Evolutionary conservation across 768 basidiomycete species (phyloP), one percentile per base, ranked within the genome.

Genomic region (Xerocomellus intermedius): DNA sequence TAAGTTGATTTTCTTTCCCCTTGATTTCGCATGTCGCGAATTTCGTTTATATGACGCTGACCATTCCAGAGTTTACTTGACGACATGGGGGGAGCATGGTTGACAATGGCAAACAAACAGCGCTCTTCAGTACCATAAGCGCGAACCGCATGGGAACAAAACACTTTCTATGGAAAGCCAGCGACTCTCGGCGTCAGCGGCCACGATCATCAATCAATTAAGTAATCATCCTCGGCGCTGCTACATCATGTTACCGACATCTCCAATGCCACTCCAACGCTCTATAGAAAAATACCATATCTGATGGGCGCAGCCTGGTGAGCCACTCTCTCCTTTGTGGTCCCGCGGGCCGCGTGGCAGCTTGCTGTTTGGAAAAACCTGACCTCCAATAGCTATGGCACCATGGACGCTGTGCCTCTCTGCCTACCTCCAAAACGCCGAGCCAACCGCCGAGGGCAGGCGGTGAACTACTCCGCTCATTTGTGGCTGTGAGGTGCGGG

Each of bases 401-500:
- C 51, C 10, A 33, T 17, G 22, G 17, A 37, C 12, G 46, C 63
- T 52, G 51, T 55, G 52, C 16, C 16, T 53, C 21, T 14, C 22
- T 22, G 13, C 46, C 22, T 32, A 10, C 17, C 22, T 47, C 19
- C n/a, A n/a, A 19, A 17, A 22, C 32, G 32, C 41, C 26, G 30
- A 50, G 39, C 19, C 22, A 51, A 42, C 26, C 6, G 7, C 35
- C 19, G 22, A 51, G 47, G 39, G 19, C 35, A n/a, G 62, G 7
- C 33, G 13, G 55, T 48, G 56, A 48, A 26, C 37, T 26, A 7
- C 55, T 13, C 49, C 52, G 45, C 24, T 21, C 12, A 28, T 24
- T 28, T 9, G 62, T 57, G 66, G 65, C 63, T 58, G 51, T 66
- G 61, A 54, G 58, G 58, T 57, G 32, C 5, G 42, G 35, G 24